Evolutionary conservation across 2,329 filamentous ascomycete species (phyloP).

Genomic region (Neophaeococcomyces mojaviensis): DNA sequence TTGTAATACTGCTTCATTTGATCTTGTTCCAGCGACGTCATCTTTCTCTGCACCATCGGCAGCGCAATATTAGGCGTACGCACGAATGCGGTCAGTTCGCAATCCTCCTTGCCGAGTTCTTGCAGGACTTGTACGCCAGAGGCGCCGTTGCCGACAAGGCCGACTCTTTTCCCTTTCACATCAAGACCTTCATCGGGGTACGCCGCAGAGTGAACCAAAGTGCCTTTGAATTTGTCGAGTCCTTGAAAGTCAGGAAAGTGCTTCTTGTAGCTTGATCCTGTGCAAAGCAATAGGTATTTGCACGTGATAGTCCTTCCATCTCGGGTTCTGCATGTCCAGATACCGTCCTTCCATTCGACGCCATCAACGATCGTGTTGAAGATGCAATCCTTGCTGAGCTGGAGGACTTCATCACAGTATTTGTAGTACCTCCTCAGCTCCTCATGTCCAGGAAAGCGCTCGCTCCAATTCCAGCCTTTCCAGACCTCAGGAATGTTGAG

Average conservation of each 20-base stretch:
- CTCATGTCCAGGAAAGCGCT: slow-evolving; percentile 32
- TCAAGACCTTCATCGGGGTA: slow-evolving; percentile 49
- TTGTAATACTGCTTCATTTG: background rate
- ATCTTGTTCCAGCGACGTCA: slow-evolving; percentile 40
- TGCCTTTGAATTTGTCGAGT: slow-evolving; percentile 48
- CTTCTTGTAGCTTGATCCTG: slow-evolving; percentile 42
- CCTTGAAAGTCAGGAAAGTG: slow-evolving; percentile 48
- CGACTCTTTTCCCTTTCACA: slow-evolving; percentile 52
- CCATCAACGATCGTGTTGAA: slow-evolving; percentile 27
- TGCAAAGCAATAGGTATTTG: slow-evolving; percentile 9
- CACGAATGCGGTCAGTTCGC: slow-evolving; percentile 47
- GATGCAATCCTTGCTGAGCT: slow-evolving; percentile 22
- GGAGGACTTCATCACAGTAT: slow-evolving; percentile 34
- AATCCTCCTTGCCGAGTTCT: slow-evolving; percentile 48
- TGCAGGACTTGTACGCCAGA: slow-evolving; percentile 59
- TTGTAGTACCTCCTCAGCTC: slow-evolving; percentile 37
- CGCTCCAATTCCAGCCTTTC: slow-evolving; percentile 39
- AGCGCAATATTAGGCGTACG: slow-evolving; percentile 59
- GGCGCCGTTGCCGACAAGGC: slow-evolving; percentile 57
- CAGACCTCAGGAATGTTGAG: slow-evolving; percentile 44
- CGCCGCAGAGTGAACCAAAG: slow-evolving; percentile 51
- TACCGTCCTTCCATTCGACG: slow-evolving; percentile 28
- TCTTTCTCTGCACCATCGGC: slow-evolving; percentile 52
- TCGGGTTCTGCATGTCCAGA: slow-evolving; percentile 35
- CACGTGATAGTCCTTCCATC: slow-evolving; percentile 23